A percentile compares a stretch with the other conserved stretches of the same genome.
phyloP scores from a whole-genome alignment of 495 filamentous ascomycete genomes.

The Daldinia vernicosa region DNA sequence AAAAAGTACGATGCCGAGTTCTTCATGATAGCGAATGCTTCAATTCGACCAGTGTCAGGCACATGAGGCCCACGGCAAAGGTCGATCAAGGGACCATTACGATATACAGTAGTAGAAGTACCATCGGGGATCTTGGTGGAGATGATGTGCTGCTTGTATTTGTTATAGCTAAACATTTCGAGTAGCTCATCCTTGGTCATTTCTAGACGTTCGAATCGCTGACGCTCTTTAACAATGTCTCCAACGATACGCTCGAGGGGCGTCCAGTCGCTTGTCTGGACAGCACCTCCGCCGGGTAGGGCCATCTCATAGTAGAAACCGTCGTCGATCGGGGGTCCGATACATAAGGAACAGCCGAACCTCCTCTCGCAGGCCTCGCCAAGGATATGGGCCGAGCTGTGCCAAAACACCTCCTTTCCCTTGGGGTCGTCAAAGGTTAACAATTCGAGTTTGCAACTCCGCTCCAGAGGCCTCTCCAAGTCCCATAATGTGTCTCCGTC shows the following conservation, averaged over 20 bases:
- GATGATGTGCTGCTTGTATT: constrained; percentile 96
- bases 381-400: constrained; percentile 91
- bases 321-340: constrained; percentile 89
- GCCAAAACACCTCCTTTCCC: constrained; percentile 89
- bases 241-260: constrained; percentile 77
- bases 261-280: constrained; percentile 78
- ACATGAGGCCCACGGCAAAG: constrained; percentile 79
- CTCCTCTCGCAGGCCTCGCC: constrained; percentile 90
- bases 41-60: constrained; percentile 89
- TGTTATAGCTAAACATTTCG: constrained; percentile 96
- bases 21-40: constrained; percentile 90
- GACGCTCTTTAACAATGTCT: constrained; percentile 93
- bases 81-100: constrained; percentile 66
- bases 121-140: constrained; percentile 89
- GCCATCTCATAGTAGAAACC: constrained; percentile 99
- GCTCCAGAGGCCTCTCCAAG: constrained; percentile 86
- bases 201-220: constrained; percentile 89
- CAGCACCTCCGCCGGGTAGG: constrained; percentile 75
- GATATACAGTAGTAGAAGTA: constrained; percentile 91
- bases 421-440: constrained; percentile 85
- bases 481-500: constrained; percentile 86
- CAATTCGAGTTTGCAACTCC: constrained; percentile 77
- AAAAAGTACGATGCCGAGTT: constrained; percentile 98
- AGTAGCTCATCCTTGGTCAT: constrained; percentile 88
- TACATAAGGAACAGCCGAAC: constrained; percentile 89